phyloP scores from a whole-genome alignment of 169 alveolate species.

The Eimeria falciformis region DNA sequence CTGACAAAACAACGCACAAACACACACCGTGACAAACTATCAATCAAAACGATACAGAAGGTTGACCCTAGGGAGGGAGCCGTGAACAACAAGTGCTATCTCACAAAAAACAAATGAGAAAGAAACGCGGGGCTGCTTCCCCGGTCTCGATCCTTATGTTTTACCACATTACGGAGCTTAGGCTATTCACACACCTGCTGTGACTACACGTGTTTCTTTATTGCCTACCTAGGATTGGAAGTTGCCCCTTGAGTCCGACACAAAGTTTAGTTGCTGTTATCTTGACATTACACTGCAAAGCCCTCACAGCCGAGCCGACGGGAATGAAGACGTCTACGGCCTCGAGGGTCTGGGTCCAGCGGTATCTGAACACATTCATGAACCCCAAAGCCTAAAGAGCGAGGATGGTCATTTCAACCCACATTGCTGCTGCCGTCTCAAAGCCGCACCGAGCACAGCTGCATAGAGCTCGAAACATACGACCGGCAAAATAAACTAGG shows the following conservation, averaged over 20 bases:
- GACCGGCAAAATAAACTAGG: neutral
- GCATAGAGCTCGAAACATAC: too few relatives aligned
- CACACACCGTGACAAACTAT: neutral
- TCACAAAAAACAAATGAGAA: too few relatives aligned
- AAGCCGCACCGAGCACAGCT: too few relatives aligned
- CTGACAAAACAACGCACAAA: conserved; percentile 24
- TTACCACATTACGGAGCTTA: too few relatives aligned
- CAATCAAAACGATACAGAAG: too few relatives aligned
- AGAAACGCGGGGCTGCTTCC: too few relatives aligned
- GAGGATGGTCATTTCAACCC: neutral
- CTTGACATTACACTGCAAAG: conserved; percentile 75
- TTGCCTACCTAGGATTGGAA: conserved; percentile 66
- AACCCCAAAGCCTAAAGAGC: too few relatives aligned
- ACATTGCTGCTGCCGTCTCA: neutral
- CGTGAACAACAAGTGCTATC: too few relatives aligned
- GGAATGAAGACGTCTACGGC: conserved; percentile 83
- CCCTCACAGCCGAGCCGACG: conserved; percentile 80
- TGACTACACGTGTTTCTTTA: neutral
- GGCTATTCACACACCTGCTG: too few relatives aligned
- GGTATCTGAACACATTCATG: conserved; percentile 57
- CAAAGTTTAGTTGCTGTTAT: conserved; percentile 68
- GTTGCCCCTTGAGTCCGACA: conserved; percentile 75
- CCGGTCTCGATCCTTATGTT: too few relatives aligned
- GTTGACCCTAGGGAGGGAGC: too few relatives aligned
- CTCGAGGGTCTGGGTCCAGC: conserved; percentile 83